Evolutionary conservation across 164 flowering plant species (phyloP).

Genomic region (Tetrastigma voinierianum): DNA sequence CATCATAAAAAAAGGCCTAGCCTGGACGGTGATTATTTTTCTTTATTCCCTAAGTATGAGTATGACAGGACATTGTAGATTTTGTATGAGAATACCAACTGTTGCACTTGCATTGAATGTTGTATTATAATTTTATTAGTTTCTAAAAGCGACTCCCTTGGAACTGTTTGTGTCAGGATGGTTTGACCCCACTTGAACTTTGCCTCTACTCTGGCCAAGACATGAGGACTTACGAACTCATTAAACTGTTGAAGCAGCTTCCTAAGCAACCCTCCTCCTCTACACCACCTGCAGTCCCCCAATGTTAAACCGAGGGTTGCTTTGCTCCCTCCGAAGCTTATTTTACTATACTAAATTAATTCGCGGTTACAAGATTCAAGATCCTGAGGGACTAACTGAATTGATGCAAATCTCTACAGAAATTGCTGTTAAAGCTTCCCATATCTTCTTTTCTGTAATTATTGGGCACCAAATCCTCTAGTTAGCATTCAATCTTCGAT

Average conservation of each 20-base stretch:
- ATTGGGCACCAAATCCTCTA: too few relatives aligned
- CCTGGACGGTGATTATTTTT: neutral
- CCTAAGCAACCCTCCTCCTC: conserved; percentile 32
- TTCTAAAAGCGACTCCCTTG: neutral
- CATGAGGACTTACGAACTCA: conserved; percentile 65
- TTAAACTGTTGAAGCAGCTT: conserved; percentile 64
- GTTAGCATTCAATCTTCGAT: too few relatives aligned
- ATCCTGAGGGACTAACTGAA: too few relatives aligned
- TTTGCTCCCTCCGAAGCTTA: too few relatives aligned
- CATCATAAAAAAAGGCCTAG: neutral
- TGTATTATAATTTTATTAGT: neutral
- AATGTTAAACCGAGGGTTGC: too few relatives aligned
- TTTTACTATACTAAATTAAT: too few relatives aligned
- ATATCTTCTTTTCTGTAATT: too few relatives aligned
- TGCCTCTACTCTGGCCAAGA: conserved; percentile 80
- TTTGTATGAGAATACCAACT: neutral
- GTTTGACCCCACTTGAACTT: conserved; percentile 76
- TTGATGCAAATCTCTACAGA: too few relatives aligned
- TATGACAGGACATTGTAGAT: too few relatives aligned
- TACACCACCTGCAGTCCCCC: neutral
- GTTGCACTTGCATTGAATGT: neutral
- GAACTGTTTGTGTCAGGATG: conserved; percentile 47
- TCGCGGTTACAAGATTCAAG: too few relatives aligned
- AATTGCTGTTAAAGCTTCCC: too few relatives aligned
- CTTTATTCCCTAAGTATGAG: neutral